Evolutionary conservation across 345 rosid species (phyloP).

Genomic region (Clausena lansium): DNA sequence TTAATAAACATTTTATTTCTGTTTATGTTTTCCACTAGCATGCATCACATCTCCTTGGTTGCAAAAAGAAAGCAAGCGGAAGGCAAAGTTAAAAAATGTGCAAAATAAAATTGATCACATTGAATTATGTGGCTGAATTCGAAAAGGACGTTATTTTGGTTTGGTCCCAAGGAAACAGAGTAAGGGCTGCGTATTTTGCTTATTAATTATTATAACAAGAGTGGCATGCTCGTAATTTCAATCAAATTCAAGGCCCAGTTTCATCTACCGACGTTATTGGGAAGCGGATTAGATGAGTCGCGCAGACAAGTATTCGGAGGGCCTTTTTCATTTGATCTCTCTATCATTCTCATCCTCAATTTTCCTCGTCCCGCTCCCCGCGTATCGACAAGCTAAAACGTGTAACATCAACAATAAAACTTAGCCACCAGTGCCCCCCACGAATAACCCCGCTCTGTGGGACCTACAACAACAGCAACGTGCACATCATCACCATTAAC

Average conservation of each 20-base stretch:
- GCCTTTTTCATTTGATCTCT: not conserved
- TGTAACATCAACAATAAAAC: not conserved
- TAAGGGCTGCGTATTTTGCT: too few species aligned
- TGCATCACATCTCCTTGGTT: not conserved
- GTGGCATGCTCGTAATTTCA: constrained; percentile 10
- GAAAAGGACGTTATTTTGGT: not conserved
- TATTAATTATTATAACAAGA: not conserved
- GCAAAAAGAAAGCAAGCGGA: not conserved
- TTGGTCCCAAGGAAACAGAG: not conserved
- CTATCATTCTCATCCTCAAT: not conserved
- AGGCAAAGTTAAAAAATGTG: not conserved
- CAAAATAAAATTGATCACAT: not conserved
- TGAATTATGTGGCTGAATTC: not conserved
- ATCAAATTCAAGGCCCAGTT: not conserved
- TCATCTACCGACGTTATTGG: not conserved
- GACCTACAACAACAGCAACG: not conserved
- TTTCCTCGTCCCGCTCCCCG: constrained; percentile 10
- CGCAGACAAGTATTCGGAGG: not conserved
- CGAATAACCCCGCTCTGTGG: not conserved
- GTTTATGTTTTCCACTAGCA: not conserved
- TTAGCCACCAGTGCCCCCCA: not conserved
- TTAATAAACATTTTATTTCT: not conserved
- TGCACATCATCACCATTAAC: not conserved
- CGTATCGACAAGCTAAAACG: constrained; percentile 7
- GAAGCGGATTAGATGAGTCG: not conserved